A percentile compares a stretch with the other conserved stretches of the same genome.
These are phyloP conservation scores for Ophiostoma perfectum DNA, from an alignment of 2,329 filamentous ascomycete genomes.

Conservation along the genomic window DNA sequence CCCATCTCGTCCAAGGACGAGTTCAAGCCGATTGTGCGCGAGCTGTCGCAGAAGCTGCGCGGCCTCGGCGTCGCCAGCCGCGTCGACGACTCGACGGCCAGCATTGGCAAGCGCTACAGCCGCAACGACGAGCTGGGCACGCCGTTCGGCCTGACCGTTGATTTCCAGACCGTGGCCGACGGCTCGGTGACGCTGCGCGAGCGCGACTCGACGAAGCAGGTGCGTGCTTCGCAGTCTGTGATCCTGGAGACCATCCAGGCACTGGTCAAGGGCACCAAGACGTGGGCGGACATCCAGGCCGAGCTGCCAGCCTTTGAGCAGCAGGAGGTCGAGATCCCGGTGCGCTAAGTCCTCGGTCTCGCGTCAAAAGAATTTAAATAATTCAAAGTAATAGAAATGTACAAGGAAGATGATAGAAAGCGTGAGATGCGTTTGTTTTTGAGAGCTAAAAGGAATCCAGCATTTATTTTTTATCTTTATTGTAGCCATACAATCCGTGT, in stretches of 20 bases:
- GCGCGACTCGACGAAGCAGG: slow-evolving; percentile 84
- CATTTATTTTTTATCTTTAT: background rate
- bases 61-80: slow-evolving; percentile 73
- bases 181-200: slow-evolving; percentile 81
- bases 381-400: background rate
- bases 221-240: slow-evolving; percentile 74
- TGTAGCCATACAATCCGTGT: too few relatives aligned
- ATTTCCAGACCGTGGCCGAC: slow-evolving; percentile 92
- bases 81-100: slow-evolving; percentile 83
- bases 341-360: slow-evolving; percentile 16
- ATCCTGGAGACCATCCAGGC: slow-evolving; percentile 67
- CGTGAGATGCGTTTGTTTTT: too few relatives aligned
- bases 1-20: slow-evolving; percentile 76
- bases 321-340: slow-evolving; percentile 49
- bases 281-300: slow-evolving; percentile 63
- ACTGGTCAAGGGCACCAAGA: slow-evolving; percentile 47
- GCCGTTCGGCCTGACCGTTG: slow-evolving; percentile 86
- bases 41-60: slow-evolving; percentile 70
- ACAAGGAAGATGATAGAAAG: background rate
- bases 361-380: background rate
- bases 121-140: slow-evolving; percentile 96
- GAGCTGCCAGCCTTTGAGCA: slow-evolving; percentile 80
- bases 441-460: background rate
- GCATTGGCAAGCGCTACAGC: slow-evolving; percentile 90
- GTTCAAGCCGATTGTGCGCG: slow-evolving; percentile 71